Conservation (phyloP, 805 yeast genomes). For the Starmerella sp. region DNA sequence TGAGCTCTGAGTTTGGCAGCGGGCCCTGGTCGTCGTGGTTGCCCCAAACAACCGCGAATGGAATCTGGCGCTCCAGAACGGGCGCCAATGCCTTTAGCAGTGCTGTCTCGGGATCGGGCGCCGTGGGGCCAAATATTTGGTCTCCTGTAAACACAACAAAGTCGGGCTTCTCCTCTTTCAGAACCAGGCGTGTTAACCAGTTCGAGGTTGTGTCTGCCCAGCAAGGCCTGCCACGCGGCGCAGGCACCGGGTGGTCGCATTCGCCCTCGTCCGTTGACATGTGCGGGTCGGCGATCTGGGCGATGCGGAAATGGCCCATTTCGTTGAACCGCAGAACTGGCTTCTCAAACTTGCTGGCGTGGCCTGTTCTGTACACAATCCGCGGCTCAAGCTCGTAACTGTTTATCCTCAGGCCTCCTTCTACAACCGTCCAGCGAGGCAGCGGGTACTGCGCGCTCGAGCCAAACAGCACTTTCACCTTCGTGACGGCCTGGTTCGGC, state of each 20-base stretch:
- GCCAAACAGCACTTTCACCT: slow-evolving; percentile 62
- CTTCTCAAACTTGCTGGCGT: slow-evolving; percentile 3
- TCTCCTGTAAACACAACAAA: slow-evolving; percentile 84
- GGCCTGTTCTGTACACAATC: slow-evolving; percentile 23
- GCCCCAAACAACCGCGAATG: slow-evolving; percentile 79
- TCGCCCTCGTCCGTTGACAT: slow-evolving; percentile 72
- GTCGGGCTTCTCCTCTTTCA: slow-evolving; percentile 73
- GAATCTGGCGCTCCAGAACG: slow-evolving; percentile 53
- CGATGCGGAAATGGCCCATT: slow-evolving; percentile 53
- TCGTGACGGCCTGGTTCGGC: slow-evolving; percentile 37
- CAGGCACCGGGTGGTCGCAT: slow-evolving; percentile 49
- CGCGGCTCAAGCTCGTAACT: slow-evolving; percentile 22
- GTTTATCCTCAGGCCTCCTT: slow-evolving; percentile 21
- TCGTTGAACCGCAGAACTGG: slow-evolving; percentile 19
- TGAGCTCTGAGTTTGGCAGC: slow-evolving; percentile 46
- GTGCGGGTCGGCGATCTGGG: slow-evolving; percentile 88
- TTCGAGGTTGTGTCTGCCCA: slow-evolving; percentile 68
- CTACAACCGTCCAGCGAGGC: slow-evolving; percentile 47
- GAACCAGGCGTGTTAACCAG: slow-evolving; percentile 46
- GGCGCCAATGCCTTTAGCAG: slow-evolving; percentile 67
- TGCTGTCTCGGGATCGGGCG: slow-evolving; percentile 75
- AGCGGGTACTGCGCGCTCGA: slow-evolving; percentile 66
- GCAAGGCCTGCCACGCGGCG: slow-evolving; percentile 37
- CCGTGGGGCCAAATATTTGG: slow-evolving; percentile 68
- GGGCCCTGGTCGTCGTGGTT: slow-evolving; percentile 91